phyloP scores from a whole-genome alignment of 2,329 filamentous ascomycete genomes.

The Myotisia sp. region DNA sequence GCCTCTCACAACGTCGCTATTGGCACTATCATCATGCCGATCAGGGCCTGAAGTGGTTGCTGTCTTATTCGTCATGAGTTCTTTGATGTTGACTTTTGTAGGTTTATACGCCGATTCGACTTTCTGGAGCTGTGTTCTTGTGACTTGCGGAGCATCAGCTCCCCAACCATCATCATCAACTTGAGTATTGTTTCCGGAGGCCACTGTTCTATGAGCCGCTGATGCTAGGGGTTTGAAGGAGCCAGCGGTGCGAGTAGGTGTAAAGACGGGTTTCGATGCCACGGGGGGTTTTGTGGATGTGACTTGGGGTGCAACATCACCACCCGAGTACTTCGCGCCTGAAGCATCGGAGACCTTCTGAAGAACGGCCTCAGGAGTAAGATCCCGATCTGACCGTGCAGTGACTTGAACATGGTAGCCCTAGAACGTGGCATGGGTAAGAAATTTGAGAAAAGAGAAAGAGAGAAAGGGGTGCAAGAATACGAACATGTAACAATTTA shows the following conservation, averaged over 20 bases:
- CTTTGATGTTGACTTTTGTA: slow-evolving; percentile 85
- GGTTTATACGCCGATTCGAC: slow-evolving; percentile 87
- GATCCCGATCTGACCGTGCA: slow-evolving; percentile 76
- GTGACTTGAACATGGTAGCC: slow-evolving; percentile 97
- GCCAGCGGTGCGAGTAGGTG: slow-evolving; percentile 50
- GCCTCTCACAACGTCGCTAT: slow-evolving; percentile 59
- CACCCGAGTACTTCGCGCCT: slow-evolving; percentile 79
- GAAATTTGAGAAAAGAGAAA: slow-evolving; percentile 8
- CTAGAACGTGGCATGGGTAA: too few species aligned
- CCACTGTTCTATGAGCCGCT: slow-evolving; percentile 37
- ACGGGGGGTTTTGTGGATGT: slow-evolving; percentile 46
- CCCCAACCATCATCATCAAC: slow-evolving; percentile 88
- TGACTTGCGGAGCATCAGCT: slow-evolving; percentile 78
- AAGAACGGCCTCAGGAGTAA: slow-evolving; percentile 75
- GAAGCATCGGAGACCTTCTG: slow-evolving; percentile 92
- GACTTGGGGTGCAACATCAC: slow-evolving; percentile 41
- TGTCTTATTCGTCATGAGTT: slow-evolving; percentile 59
- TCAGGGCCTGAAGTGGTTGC: slow-evolving; percentile 31
- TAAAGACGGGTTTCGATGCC: slow-evolving; percentile 83
- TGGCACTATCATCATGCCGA: slow-evolving; percentile 38
- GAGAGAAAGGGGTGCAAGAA: slow-evolving; percentile 1
- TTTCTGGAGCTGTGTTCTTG: slow-evolving; percentile 76
- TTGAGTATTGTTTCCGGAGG: slow-evolving; percentile 33
- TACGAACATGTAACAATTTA: slow-evolving; percentile 65
- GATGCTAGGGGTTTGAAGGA: slow-evolving; percentile 56